A percentile compares a stretch with the other conserved stretches of the same genome.
These are phyloP conservation scores for Cymbopogon citratus DNA, from an alignment of 176 grass and related monocot species.

Conservation along the genomic window DNA sequence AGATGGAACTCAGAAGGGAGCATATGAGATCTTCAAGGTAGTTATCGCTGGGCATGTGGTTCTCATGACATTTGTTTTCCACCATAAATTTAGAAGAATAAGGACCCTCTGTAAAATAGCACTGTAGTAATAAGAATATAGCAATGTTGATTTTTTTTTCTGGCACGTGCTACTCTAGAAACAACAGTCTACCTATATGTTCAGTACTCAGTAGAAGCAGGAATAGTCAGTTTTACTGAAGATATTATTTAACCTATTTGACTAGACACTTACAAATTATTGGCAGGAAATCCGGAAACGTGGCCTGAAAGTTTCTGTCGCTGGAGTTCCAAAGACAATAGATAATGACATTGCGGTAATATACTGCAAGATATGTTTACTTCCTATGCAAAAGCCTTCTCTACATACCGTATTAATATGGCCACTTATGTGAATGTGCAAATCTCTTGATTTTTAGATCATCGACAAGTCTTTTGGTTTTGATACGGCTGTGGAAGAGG, in stretches of 20 bases:
- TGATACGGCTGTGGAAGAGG: constrained; percentile 90
- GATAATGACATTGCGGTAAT: constrained; percentile 99
- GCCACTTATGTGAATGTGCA: no score
- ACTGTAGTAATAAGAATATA: background rate
- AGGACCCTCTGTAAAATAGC: background rate
- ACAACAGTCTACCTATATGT: background rate
- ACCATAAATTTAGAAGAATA: background rate
- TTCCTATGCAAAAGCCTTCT: background rate
- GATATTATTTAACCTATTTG: background rate
- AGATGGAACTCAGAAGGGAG: constrained; percentile 96
- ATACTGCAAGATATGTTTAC: background rate
- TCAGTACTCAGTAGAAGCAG: background rate
- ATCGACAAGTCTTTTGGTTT: constrained; percentile 99
- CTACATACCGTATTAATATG: constrained; percentile 8
- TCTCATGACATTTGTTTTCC: background rate
- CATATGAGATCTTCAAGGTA: constrained; percentile 81
- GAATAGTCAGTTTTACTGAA: background rate
- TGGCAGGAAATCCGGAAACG: constrained; percentile 79
- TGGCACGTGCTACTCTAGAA: background rate
- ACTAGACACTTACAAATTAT: constrained; percentile 8
- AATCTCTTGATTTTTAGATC: constrained; percentile 58
- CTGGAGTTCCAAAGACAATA: constrained; percentile 91
- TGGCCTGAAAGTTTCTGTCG: constrained; percentile 71
- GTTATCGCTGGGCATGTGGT: background rate
- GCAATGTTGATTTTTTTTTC: background rate